Base-by-base conservation (phyloP, 768 basidiomycete genomes). In the Roridomyces roridus region DNA sequence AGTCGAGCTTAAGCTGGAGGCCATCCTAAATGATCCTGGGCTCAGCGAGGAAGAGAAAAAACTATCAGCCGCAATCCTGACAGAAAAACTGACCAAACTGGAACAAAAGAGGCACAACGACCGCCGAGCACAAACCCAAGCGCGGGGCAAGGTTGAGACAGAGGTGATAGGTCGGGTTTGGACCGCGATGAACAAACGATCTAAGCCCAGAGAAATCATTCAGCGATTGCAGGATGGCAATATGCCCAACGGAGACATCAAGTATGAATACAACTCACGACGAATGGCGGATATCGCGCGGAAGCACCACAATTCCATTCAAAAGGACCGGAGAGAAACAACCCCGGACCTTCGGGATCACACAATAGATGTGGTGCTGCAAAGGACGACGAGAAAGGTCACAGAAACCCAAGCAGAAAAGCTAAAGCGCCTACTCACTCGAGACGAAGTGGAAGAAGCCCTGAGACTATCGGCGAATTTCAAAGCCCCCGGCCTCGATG, bases 251-350 rank as follows among this genome's bases (percentile, higher is more conserved):
- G 29, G 29, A 7, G 29, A 31, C 7, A 34, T 36, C 15, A 41
- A 6, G 35, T 54, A 45, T 24, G 52, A 54, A 37, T 36, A 0
- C 0, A 5, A 44, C 2, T 50, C 62, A 0, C 11, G 28, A 0
- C 17, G 50, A 11, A 69, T 67, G 65, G 64, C 62, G 0, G 39
- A 52, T 1, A 46, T 61, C 1, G 55, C 63, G 0, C 17, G 18
- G 10, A 44, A 54, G 3, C 40, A 61, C 40, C 53, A 60, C 45
- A 24, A 55, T 26, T 4, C 42, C 12, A 42, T 68, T 0, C 65
- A 66, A 34, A 40, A 14, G 3, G 49, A 51, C 3, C 6, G 42
- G 10, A 6, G n/a, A 7, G 31, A 23, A 15, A 46, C 24, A 5
- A 6, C 36, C 7, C 29, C 6, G 29, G 44, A 46, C 17, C 17